Evolutionary conservation across 2,329 filamentous ascomycete species (phyloP), one percentile per base, ranked within the genome.

Genomic region (Nigrograna mackinnonii): DNA sequence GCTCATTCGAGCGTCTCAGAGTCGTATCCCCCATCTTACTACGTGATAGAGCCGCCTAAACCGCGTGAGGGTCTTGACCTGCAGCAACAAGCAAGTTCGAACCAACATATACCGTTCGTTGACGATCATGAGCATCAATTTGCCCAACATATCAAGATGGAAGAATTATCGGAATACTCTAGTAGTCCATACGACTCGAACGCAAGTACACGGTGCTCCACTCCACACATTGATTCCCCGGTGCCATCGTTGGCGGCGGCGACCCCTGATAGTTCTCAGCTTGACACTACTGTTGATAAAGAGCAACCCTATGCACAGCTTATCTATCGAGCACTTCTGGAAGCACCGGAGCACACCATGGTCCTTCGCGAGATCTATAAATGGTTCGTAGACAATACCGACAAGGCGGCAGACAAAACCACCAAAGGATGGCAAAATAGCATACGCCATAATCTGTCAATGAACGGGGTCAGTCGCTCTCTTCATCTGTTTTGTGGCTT

Each of bases 381-480:
- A 43, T 97, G 92, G 91, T 95, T 97, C 59, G 76, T 81, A 31
- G 78, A 85, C 20, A 85, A 96, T 60, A 96, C 91, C 2, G 79
- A 82, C 53, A 96, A 94, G 67, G 83, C 82, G 4, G 82, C 77
- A 39, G 78, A 79, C 34, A 77, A 76, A 6, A 64, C 67, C 38
- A 71, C 68, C 4, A 73, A 68, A 33, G 92, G 91, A 7, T 97
- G 92, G 92, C 87, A 92, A 70, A 97, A 96, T 68, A 95, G 89
- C 64, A 95, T 97, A 52, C 83, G 92, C 2, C 92, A 97, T 67
- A 97, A 97, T 56, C 75, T 97, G 6, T 96, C 90, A 35, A 96
- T 97, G 91, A 97, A 97, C 58, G 79, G 80, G 47, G 92, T 96
- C 82, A 71, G 83, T 34, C 12, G 6, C 21, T 18, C 21, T 4